Base-by-base conservation (phyloP, 805 yeast species). In the Candida jianshihensis region DNA sequence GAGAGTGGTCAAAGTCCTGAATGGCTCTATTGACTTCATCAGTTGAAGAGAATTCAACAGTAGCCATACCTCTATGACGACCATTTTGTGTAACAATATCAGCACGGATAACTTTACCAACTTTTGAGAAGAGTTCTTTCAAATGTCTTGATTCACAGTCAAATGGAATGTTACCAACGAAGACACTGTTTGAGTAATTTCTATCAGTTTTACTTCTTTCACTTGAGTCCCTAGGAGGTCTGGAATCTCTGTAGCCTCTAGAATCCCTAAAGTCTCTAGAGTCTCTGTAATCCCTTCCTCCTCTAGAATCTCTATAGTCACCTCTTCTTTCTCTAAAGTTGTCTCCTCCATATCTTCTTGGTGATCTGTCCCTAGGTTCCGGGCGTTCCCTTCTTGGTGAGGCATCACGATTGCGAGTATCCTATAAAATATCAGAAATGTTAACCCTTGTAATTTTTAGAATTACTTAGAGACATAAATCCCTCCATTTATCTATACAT, bases 21-120 rank as follows among this genome's bases (percentile, higher is more conserved):
- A 88, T 85, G 11, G 96, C 96, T 18, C 64, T 68, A 32, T 67
- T 70, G 6, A 86, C 96, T 38, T 77, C 81, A 14, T 71, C 78
- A 41, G 68, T 68, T 39, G 66, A 65, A 11, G 76, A 65, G 51
- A 81, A 89, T 59, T 88, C 96, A 29, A 88, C 96, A 18, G 95
- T 85, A 28, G 89, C 90, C 90, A 81, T 82, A 43, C 95, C 95
- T 61, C 90, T 70, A 53, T 87, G 81, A 51, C 81, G 81, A 38
- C 94, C 94, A 48, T 80, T 75, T 42, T 75, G 70, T 3, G 80
- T 78, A 31, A 87, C 81, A 36, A 89, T 80, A 57, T 88, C 96
- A 4, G 96, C 95, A 44, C 85, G 73, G 16, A 79, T 69, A 36
- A 88, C 81, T 20, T 68, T 72, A 30, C 88, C 88, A 27, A 71